phyloP scores from a whole-genome alignment of 2,329 filamentous ascomycete genomes.

The Xylaria polymorpha region DNA sequence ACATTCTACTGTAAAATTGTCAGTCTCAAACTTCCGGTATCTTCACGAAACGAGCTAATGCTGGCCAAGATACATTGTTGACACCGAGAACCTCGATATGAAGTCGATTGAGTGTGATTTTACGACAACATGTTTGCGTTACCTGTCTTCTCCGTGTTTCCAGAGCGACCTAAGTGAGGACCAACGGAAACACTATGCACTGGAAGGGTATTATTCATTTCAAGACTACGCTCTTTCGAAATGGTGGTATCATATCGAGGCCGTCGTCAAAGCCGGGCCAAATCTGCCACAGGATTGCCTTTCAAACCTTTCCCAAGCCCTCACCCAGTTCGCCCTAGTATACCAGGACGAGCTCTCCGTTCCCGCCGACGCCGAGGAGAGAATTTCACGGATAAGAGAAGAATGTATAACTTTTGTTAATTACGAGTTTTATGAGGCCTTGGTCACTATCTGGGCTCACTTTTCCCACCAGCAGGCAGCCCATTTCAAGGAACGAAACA shows the following conservation, averaged over 20 bases:
- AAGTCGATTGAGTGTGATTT: constrained; percentile 49
- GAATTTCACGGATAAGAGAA: constrained; percentile 15
- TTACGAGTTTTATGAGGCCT: constrained; percentile 42
- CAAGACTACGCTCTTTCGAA: constrained; percentile 54
- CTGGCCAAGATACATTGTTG: constrained; percentile 40
- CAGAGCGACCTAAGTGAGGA: constrained; percentile 27
- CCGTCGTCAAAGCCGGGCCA: constrained; percentile 36
- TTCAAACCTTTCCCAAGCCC: constrained; percentile 29
- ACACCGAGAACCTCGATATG: constrained; percentile 43
- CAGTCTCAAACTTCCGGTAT: background rate
- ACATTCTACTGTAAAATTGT: constrained; percentile 54
- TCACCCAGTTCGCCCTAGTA: background rate
- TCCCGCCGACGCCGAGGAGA: constrained; percentile 12
- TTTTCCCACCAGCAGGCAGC: constrained; percentile 45
- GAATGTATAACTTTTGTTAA: constrained; percentile 38
- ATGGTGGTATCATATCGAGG: constrained; percentile 52
- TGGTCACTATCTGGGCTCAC: constrained; percentile 48
- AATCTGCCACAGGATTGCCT: constrained; percentile 25
- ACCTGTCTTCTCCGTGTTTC: constrained; percentile 53
- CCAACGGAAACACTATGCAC: constrained; percentile 32
- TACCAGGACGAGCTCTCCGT: constrained; percentile 3
- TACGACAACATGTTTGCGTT: constrained; percentile 50
- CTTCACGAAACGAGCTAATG: constrained; percentile 11
- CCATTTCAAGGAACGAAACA: constrained; percentile 44
- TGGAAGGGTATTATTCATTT: constrained; percentile 51